Evolutionary conservation across 1,284 basidiomycete species (phyloP).

Genomic region (Ustilago crameri): DNA sequence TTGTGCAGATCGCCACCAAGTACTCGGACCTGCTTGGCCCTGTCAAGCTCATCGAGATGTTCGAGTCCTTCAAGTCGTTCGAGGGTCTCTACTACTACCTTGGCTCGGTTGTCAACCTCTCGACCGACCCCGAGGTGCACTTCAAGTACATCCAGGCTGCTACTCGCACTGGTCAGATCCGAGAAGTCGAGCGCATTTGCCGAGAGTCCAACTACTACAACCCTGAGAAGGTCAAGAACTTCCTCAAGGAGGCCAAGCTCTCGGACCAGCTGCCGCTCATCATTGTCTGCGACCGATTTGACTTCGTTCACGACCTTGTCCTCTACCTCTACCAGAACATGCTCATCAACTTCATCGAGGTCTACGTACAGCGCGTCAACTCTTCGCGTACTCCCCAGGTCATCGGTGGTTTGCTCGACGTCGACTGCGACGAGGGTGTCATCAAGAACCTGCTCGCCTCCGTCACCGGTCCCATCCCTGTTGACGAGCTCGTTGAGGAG

Average conservation of each 20-base stretch:
- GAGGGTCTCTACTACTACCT: conserved; percentile 98
- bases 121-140: conserved; percentile 95
- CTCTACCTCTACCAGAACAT: conserved; percentile 99
- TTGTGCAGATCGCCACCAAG: conserved; percentile 98
- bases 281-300: conserved; percentile 99
- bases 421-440: conserved; percentile 92
- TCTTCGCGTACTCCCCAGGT: conserved; percentile 98
- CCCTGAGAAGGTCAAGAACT: conserved; percentile 99
- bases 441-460: conserved; percentile 94
- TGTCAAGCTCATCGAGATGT: conserved; percentile 97
- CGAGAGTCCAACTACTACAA: conserved; percentile 98
- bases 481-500: conserved; percentile 80
- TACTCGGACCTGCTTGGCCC: conserved; percentile 98
- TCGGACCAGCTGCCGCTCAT: conserved; percentile 97
- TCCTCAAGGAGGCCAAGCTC: conserved; percentile 94
- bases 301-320: conserved; percentile 99
- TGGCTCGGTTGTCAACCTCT: conserved; percentile 96
- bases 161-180: conserved; percentile 95
- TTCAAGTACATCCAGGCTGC: conserved; percentile 99
- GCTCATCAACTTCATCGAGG: conserved; percentile 96
- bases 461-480: conserved; percentile 95
- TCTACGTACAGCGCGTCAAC: conserved; percentile 98
- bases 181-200: conserved; percentile 98
- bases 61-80: conserved; percentile 97
- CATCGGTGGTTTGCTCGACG: conserved; percentile 93